These are phyloP conservation scores for Massarina eburnea DNA, from an alignment of 2,329 filamentous ascomycete genomes.

Conservation along the genomic window DNA sequence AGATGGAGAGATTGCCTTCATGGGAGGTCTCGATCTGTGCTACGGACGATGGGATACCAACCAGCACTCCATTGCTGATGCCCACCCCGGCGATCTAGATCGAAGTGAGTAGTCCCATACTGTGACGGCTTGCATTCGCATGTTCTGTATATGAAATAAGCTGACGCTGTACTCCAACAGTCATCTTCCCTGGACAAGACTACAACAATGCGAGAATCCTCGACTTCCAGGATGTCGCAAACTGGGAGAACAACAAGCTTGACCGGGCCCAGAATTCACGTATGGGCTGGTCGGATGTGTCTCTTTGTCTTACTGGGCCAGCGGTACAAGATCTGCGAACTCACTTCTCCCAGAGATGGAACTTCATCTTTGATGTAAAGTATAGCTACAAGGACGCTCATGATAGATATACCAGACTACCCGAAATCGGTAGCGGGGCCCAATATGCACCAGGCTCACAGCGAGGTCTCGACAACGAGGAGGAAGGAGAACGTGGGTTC, in stretches of 20 bases:
- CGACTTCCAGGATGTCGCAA: constrained; percentile 72
- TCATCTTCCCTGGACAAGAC: constrained; percentile 86
- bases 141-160: no score
- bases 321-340: constrained; percentile 73
- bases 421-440: constrained; percentile 32
- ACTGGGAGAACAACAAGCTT: constrained; percentile 85
- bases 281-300: constrained; percentile 93
- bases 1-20: constrained; percentile 79
- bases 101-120: constrained; percentile 48
- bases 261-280: constrained; percentile 76
- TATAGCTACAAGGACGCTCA: constrained; percentile 61
- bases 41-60: constrained; percentile 88
- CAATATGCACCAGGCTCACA: constrained; percentile 41
- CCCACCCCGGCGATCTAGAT: constrained; percentile 75
- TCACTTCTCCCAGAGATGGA: constrained; percentile 88
- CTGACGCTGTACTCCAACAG: background rate
- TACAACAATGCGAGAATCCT: constrained; percentile 87
- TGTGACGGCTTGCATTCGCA: no score
- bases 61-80: constrained; percentile 81
- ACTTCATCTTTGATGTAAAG: constrained; percentile 84
- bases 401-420: constrained; percentile 48
- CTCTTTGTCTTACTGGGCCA: constrained; percentile 72
- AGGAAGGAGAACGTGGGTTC: constrained; percentile 38
- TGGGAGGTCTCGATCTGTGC: constrained; percentile 85
- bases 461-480: constrained; percentile 36